Base-by-base conservation (phyloP, 179 eudicot species). In the Gypsophila paniculata region DNA sequence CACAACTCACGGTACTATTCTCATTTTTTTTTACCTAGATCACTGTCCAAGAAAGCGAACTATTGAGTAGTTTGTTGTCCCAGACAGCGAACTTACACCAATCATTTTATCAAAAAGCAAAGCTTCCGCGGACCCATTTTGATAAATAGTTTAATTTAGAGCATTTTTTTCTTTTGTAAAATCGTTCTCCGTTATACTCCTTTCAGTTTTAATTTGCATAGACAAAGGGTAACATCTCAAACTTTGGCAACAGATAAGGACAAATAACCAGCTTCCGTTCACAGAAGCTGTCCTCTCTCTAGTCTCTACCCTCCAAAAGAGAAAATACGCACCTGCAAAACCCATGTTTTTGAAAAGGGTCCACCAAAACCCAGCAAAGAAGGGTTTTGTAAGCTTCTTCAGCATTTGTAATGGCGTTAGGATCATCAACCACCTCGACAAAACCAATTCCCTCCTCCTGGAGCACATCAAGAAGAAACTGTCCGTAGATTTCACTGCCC, bases 291-390 rank as follows among this genome's bases (percentile, higher is more conserved):
- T 21, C 55, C 17, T 49, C 14, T 66, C 59, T 21, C 29, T 32
- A 51, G 65, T 23, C 12, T n/a, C n/a, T n/a, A 61, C 46, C 42
- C 11, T 9, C 14, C 53, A 61, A 46, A 13, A 13, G 53, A 12
- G 19, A 72, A 9, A 36, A 7, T 4, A 74, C 26, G 68, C 71
- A 94, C 99, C 99, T 89, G 89, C 94, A 91, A 76, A 94, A 94
- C 51, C 86, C 97, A 72, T 94, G 99, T 78, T 88, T 85, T 49
- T 95, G 97, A 76, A 81, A 79, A 68, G 97, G 90, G 79, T 92
- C 96, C 54, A 95, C 97, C 77, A 95, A 86, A 61, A 95, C 96
- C 96, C 97, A 95, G 85, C 99, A 95, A 58, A 92, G 80, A 68
- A 91, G 99, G 15, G 97, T 94, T 71, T 95, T 86, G 66, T 84